phyloP scores from a whole-genome alignment of 1,284 basidiomycete genomes.

The Tilletia horrida region DNA sequence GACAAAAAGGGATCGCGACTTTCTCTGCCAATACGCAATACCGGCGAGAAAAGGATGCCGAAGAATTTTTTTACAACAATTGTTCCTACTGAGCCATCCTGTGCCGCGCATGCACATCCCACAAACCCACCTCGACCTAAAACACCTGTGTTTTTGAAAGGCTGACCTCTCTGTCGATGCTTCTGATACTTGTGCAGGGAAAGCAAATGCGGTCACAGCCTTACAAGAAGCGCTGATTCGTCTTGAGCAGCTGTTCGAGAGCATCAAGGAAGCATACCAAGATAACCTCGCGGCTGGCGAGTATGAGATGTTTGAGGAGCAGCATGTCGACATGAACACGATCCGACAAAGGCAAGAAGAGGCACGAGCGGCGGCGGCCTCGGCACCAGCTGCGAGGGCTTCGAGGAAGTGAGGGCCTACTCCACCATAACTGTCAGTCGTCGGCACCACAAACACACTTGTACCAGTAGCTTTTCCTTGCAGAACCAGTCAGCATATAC shows the following conservation, averaged over 20 bases:
- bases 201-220: slow-evolving; percentile 35
- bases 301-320: slow-evolving; percentile 37
- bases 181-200: slow-evolving; percentile 29
- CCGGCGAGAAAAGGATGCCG: slow-evolving; percentile 19
- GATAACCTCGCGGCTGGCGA: slow-evolving; percentile 37
- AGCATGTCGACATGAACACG: slow-evolving; percentile 35
- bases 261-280: slow-evolving; percentile 44
- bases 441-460: background rate
- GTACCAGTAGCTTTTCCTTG: slow-evolving; percentile 14
- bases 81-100: slow-evolving; percentile 54
- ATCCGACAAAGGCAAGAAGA: slow-evolving; percentile 22
- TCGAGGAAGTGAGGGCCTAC: background rate
- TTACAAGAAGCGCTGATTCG: slow-evolving; percentile 45
- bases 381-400: slow-evolving; percentile 24
- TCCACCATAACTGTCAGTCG: background rate
- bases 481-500: background rate
- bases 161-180: background rate
- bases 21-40: slow-evolving; percentile 21
- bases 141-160: background rate
- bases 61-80: slow-evolving; percentile 40
- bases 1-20: slow-evolving; percentile 40
- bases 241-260: slow-evolving; percentile 44
- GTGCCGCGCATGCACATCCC: background rate
- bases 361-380: slow-evolving; percentile 32
- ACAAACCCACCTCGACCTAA: background rate